Conservation (phyloP, 495 filamentous ascomycete species). For the Pseudevernia furfuracea region DNA sequence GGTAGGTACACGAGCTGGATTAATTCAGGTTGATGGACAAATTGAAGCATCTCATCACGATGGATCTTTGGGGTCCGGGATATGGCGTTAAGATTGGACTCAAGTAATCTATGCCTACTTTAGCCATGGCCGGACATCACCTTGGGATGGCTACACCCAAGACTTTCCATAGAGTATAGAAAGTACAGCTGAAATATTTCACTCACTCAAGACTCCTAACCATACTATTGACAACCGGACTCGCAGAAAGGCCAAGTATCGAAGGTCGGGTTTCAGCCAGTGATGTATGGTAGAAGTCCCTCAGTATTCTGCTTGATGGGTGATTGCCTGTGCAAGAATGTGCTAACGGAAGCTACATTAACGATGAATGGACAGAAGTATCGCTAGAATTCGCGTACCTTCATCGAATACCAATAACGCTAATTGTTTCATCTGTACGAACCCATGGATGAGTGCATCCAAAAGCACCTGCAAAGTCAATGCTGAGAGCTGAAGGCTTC, state of each 20-base stretch:
- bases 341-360: slow-evolving; percentile 42
- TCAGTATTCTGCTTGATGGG: slow-evolving; percentile 72
- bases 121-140: not conserved
- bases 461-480: slow-evolving; percentile 47
- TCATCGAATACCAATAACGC: slow-evolving; percentile 82
- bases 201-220: slow-evolving; percentile 39
- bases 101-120: slow-evolving; percentile 48
- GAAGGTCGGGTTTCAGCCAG: slow-evolving; percentile 42
- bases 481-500: slow-evolving; percentile 17
- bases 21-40: slow-evolving; percentile 61
- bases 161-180: slow-evolving; percentile 4
- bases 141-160: not conserved
- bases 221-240: slow-evolving; percentile 53
- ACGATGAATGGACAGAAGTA: slow-evolving; percentile 1
- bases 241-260: slow-evolving; percentile 81
- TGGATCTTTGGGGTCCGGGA: slow-evolving; percentile 65
- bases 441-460: slow-evolving; percentile 74
- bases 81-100: slow-evolving; percentile 66
- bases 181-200: not conserved
- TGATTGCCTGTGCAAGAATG: slow-evolving; percentile 61
- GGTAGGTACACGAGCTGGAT: slow-evolving; percentile 43
- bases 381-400: slow-evolving; percentile 43
- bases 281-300: slow-evolving; percentile 57
- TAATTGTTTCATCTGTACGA: slow-evolving; percentile 60
- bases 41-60: slow-evolving; percentile 58